Conservation (phyloP, 2,329 filamentous ascomycete species). For the Penicillium sp. region DNA sequence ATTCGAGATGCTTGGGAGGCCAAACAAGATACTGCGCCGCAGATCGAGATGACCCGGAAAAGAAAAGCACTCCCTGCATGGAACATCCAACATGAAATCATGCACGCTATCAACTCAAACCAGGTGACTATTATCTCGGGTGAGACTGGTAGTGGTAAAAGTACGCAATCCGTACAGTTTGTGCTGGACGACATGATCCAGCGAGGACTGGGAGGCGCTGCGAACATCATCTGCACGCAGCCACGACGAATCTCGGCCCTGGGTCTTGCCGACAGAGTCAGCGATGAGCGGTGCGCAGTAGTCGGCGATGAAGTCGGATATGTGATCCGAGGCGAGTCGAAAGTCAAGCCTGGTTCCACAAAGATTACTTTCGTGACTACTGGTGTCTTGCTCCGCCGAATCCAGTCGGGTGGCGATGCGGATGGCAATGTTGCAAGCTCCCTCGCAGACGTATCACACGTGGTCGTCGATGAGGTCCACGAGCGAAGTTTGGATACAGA, state of each 20-base stretch:
- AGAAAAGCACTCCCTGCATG: conserved; percentile 81
- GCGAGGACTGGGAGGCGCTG: conserved; percentile 68
- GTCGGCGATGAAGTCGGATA: conserved; percentile 91
- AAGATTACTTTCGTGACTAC: conserved; percentile 96
- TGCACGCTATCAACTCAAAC: conserved; percentile 69
- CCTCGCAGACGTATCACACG: conserved; percentile 85
- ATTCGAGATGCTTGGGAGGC: conserved; percentile 63
- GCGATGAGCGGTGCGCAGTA: conserved; percentile 77
- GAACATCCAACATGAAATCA: conserved; percentile 73
- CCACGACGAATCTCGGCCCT: conserved; percentile 91
- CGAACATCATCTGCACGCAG: conserved; percentile 94
- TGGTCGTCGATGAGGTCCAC: conserved; percentile 95
- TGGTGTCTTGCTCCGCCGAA: conserved; percentile 80
- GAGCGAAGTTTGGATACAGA: conserved; percentile 93
- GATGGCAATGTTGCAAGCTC: conserved; percentile 77
- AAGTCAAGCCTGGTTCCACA: conserved; percentile 65
- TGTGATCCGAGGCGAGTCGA: conserved; percentile 85
- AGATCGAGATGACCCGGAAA: conserved; percentile 71
- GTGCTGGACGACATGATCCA: conserved; percentile 86
- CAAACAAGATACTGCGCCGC: conserved; percentile 62
- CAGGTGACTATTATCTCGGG: conserved; percentile 96
- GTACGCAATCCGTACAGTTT: conserved; percentile 95
- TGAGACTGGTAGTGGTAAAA: conserved; percentile 95
- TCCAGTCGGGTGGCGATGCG: conserved; percentile 84
- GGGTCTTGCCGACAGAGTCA: conserved; percentile 88